phyloP scores from a whole-genome alignment of 2,329 filamentous ascomycete genomes.

The Aspergillus sp. region DNA sequence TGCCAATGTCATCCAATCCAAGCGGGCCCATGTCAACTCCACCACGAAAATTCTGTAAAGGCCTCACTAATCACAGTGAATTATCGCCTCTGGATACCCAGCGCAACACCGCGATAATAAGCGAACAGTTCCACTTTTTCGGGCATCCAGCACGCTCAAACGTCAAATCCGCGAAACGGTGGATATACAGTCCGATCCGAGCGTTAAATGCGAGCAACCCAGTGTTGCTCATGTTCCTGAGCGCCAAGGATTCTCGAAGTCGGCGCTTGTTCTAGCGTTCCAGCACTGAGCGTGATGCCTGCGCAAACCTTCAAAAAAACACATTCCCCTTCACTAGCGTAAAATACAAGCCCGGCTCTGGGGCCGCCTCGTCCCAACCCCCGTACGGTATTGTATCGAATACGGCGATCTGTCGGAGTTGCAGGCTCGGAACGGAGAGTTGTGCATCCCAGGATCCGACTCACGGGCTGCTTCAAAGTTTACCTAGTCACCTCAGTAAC shows the following conservation, averaged over 20 bases:
- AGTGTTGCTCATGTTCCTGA: background rate
- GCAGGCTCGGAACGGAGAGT: background rate
- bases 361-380: background rate
- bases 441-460: background rate
- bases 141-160: too few species aligned
- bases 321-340: background rate
- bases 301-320: background rate
- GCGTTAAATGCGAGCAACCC: background rate
- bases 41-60: slow-evolving; percentile 1
- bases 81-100: background rate
- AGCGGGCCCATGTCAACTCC: background rate
- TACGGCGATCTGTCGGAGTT: background rate
- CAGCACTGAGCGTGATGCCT: too few species aligned
- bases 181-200: background rate
- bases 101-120: background rate
- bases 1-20: background rate
- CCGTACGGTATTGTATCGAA: background rate
- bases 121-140: background rate
- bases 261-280: background rate
- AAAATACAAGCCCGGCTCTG: background rate
- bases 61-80: background rate
- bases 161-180: background rate
- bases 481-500: background rate
- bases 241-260: slow-evolving; percentile 13
- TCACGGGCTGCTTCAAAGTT: background rate